A percentile compares a stretch with the other conserved stretches of the same genome.
Conservation (phyloP, 2,329 filamentous ascomycete species). For the Fonsecaea monophora region DNA sequence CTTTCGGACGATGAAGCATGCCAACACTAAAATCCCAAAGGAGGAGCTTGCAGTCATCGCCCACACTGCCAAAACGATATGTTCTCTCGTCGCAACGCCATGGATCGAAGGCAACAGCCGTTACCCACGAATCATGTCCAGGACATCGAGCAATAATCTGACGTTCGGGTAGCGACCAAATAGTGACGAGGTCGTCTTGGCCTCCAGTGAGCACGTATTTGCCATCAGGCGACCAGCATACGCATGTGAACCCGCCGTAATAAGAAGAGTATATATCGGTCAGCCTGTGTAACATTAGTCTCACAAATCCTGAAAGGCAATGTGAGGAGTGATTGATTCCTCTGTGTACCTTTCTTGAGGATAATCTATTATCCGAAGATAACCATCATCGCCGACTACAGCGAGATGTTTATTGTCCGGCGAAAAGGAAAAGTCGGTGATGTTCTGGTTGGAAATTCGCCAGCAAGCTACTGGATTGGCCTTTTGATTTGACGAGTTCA, state of each 20-base stretch:
- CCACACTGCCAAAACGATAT: conserved; percentile 94
- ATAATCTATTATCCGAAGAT: conserved; percentile 88
- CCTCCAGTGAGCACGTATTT: conserved; percentile 95
- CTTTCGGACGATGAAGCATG: conserved; percentile 91
- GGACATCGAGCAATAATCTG: conserved; percentile 89
- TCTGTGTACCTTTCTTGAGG: conserved; percentile 79
- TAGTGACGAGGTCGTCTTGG: conserved; percentile 93
- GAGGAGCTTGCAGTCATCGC: conserved; percentile 87
- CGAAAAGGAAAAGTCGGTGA: conserved; percentile 91
- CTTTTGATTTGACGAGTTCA: conserved; percentile 92
- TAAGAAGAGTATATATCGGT: conserved; percentile 87
- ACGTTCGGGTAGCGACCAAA: conserved; percentile 87
- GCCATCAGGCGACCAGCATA: conserved; percentile 96
- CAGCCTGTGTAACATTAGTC: conserved; percentile 61
- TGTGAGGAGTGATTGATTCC: background rate
- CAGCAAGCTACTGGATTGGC: conserved; percentile 89
- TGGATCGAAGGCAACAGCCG: conserved; percentile 89
- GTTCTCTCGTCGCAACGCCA: conserved; percentile 96
- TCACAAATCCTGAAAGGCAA: conserved; percentile 18
- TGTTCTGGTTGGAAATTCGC: conserved; percentile 88
- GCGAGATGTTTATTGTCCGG: conserved; percentile 87
- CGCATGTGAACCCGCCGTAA: conserved; percentile 89
- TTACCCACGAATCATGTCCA: conserved; percentile 95
- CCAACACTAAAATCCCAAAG: conserved; percentile 98
- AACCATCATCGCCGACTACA: conserved; percentile 89